Base-by-base conservation (phyloP, 441 rosid genomes). In the Pelargonium exstipulatum region DNA sequence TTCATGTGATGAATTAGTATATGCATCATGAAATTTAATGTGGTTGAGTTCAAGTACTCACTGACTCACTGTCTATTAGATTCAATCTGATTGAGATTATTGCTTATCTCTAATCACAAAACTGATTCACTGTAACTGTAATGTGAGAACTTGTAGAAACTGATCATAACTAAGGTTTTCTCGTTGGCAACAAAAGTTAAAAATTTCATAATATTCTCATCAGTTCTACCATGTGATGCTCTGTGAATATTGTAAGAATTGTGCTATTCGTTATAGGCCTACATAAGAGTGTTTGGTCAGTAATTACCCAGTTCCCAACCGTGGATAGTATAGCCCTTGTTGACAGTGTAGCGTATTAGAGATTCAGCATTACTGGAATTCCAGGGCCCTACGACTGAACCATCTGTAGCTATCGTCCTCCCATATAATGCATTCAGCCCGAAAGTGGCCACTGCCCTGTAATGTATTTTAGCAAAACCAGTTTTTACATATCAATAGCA, bases 261-360 rank as follows among this genome's bases (percentile, higher is more conserved):
- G 26, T 55, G 61, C 3, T 55, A 17, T 16, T 17, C 4, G 2
- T 17, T 17, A 0, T 55, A 9, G 1, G 61, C 9, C 20, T 55
- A 18, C 26, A 55, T 55, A 55, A 5, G 26, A 55, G 26, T n/a
- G 58, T n/a, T 35, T 29, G 57, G n/a, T 2, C 24, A 4, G 18
- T 32, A 63, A 85, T 82, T 82, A 95, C 98, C 98, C 0, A 95
- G 91, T 86, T 95, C 99, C 98, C 97, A 95, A 13, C 90, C 92
- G 76, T 83, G 79, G 40, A 95, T 82, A 9, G 77, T 46, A 69
- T 90, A 83, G 70, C 87, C 85, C 80, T 83, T 86, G 69, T 76
- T 60, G n/a, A 73, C 85, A 5, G 90, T 90, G 71, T 83, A 92
- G 5, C 82, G 82, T 9, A 95, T 89, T 24, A 95, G 75, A 10